These are phyloP conservation scores for Dissophora ornata DNA, from an alignment of 192 early-diverging fungal genomes.

Conservation along the genomic window DNA sequence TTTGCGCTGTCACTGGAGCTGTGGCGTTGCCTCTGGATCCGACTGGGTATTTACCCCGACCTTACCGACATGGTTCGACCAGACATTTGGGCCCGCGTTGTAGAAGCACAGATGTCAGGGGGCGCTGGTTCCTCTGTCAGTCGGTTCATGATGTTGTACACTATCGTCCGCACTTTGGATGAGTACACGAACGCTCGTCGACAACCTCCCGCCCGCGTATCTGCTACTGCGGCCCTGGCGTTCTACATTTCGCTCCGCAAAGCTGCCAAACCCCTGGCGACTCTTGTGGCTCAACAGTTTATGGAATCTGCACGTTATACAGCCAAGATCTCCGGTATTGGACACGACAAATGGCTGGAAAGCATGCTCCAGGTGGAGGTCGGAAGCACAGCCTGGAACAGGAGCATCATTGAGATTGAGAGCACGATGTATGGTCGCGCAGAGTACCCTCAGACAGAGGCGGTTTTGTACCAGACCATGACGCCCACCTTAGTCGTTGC, in stretches of 20 bases:
- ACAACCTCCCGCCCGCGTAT: slow-evolving; percentile 49
- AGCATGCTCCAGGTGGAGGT: slow-evolving; percentile 54
- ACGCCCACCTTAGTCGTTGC: slow-evolving; percentile 46
- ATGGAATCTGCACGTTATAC: slow-evolving; percentile 53
- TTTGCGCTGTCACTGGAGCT: slow-evolving; percentile 38
- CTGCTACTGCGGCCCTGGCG: slow-evolving; percentile 44
- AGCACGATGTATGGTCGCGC: slow-evolving; percentile 45
- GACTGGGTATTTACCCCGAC: slow-evolving; percentile 50
- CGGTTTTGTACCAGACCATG: slow-evolving; percentile 48
- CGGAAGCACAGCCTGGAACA: slow-evolving; percentile 42
- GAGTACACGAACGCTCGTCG: slow-evolving; percentile 54
- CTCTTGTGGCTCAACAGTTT: slow-evolving; percentile 51
- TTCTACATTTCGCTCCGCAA: slow-evolving; percentile 48
- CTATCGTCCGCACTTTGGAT: slow-evolving; percentile 47
- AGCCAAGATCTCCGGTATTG: slow-evolving; percentile 43
- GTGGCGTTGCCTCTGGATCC: slow-evolving; percentile 53
- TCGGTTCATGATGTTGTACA: slow-evolving; percentile 49
- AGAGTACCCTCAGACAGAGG: slow-evolving; percentile 50
- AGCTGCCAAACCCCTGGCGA: slow-evolving; percentile 41
- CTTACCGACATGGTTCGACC: slow-evolving; percentile 52
- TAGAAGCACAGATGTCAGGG: slow-evolving; percentile 48
- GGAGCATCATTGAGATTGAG: slow-evolving; percentile 44
- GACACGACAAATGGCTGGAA: slow-evolving; percentile 47
- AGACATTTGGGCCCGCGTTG: slow-evolving; percentile 52
- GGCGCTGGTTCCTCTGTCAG: slow-evolving; percentile 38